These are phyloP conservation scores for Stemphylium vesicarium DNA, from an alignment of 2,329 filamentous ascomycete genomes.

Conservation along the genomic window DNA sequence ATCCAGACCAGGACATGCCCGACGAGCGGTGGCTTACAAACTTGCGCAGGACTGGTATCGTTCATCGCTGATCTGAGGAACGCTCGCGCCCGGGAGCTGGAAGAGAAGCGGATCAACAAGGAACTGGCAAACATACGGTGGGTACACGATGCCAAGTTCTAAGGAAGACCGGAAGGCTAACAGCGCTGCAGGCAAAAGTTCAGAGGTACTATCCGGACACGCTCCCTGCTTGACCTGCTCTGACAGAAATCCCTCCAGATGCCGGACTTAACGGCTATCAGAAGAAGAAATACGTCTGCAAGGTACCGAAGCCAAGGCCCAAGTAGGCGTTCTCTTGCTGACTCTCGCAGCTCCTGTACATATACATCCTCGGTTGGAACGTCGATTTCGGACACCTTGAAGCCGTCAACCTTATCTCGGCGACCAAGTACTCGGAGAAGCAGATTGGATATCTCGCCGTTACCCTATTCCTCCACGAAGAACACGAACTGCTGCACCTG, in stretches of 20 bases:
- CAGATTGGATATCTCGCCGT: conserved; percentile 98
- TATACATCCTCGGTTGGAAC: conserved; percentile 98
- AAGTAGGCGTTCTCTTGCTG: conserved; percentile 6
- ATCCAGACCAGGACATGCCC: neutral
- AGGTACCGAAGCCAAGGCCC: conserved; percentile 57
- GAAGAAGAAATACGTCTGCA: conserved; percentile 99
- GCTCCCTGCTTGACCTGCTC: conserved; percentile 7
- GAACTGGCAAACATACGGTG: conserved; percentile 95
- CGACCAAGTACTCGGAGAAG: conserved; percentile 97
- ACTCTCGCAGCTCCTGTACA: conserved; percentile 76
- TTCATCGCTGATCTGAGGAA: conserved; percentile 98
- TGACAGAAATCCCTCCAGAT: conserved; percentile 56
- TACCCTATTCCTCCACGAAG: conserved; percentile 94
- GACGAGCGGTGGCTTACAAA: conserved; percentile 19
- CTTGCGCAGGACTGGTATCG: conserved; percentile 76
- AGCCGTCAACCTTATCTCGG: conserved; percentile 96
- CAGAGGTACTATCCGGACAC: conserved; percentile 64
- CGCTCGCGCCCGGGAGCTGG: conserved; percentile 89
- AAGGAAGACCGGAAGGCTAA: conserved; percentile 30
- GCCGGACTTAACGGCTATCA: conserved; percentile 93
- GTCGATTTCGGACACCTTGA: conserved; percentile 99
- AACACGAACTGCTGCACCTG: conserved; percentile 92
- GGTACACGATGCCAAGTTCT: conserved; percentile 37
- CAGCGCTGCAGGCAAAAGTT: conserved; percentile 77
- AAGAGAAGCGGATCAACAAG: conserved; percentile 99